These are phyloP conservation scores for Exophiala oligosperma DNA, from an alignment of 2,329 filamentous ascomycete genomes.

Conservation along the genomic window DNA sequence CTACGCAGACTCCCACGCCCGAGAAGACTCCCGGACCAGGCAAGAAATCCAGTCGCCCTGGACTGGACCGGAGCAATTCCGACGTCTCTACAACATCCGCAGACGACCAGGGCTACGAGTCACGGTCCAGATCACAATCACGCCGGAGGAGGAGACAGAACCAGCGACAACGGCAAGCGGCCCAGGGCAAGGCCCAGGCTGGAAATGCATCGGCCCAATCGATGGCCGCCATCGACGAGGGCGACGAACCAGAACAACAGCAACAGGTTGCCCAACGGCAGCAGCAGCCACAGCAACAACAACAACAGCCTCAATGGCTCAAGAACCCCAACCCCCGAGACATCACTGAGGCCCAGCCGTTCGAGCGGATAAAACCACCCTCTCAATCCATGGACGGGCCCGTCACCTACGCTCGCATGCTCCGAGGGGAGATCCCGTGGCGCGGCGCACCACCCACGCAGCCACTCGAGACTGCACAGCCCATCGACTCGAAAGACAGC, in stretches of 20 bases:
- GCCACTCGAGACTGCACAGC: constrained; percentile 40
- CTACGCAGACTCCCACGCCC: constrained; percentile 25
- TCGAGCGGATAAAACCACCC: constrained; percentile 57
- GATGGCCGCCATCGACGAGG: constrained; percentile 27
- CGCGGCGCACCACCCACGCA: constrained; percentile 53
- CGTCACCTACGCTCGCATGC: constrained; percentile 54
- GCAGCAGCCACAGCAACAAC: constrained; percentile 17
- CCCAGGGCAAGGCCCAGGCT: constrained; percentile 18
- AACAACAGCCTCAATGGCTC: constrained; percentile 21
- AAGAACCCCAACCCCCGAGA: constrained; percentile 35
- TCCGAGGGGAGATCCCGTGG: constrained; percentile 57
- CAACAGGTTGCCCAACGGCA: constrained; percentile 5
- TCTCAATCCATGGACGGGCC: constrained; percentile 58
- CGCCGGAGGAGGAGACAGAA: constrained; percentile 29
- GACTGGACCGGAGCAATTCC: constrained; percentile 23
- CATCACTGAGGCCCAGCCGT: constrained; percentile 53
- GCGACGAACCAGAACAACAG: constrained; percentile 23
- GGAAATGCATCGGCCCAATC: constrained; percentile 27
- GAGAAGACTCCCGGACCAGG: constrained; percentile 22
- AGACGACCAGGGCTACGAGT: constrained; percentile 31
- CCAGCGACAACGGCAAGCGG: constrained; percentile 25
- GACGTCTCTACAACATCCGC: constrained; percentile 20
- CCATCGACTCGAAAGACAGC: constrained; percentile 48
- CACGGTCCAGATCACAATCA: constrained; percentile 31
- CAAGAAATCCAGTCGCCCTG: constrained; percentile 22